Conservation (phyloP, 768 basidiomycete genomes). For the Auriculariales sp. region DNA sequence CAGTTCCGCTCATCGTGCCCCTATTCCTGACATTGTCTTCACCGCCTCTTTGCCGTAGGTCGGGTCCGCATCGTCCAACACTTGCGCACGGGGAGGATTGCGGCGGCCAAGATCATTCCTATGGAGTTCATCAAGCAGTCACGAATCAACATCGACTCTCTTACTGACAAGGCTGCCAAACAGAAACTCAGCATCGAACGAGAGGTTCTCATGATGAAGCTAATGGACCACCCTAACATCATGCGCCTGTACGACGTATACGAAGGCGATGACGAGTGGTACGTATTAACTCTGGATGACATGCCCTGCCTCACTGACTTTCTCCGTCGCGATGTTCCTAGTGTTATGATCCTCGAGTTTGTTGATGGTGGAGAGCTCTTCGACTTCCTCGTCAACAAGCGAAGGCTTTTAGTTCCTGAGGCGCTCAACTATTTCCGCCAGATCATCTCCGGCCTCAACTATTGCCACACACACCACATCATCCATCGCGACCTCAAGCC, state of each 20-base stretch:
- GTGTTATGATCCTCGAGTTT: slow-evolving; percentile 78
- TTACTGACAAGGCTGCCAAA: slow-evolving; percentile 63
- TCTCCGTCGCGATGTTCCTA: slow-evolving; percentile 7
- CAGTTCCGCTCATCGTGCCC: not conserved
- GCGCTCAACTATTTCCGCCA: slow-evolving; percentile 84
- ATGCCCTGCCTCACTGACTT: not conserved
- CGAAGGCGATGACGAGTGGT: slow-evolving; percentile 83
- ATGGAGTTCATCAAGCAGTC: slow-evolving; percentile 55
- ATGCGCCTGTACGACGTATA: slow-evolving; percentile 93
- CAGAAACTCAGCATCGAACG: slow-evolving; percentile 71
- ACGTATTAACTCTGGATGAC: slow-evolving; percentile 16
- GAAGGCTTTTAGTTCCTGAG: slow-evolving; percentile 53
- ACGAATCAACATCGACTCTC: slow-evolving; percentile 48
- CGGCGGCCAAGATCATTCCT: slow-evolving; percentile 89
- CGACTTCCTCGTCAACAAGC: slow-evolving; percentile 74
- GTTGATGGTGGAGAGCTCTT: slow-evolving; percentile 91
- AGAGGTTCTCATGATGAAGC: slow-evolving; percentile 96
- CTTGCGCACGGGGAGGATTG: slow-evolving; percentile 74
- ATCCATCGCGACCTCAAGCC: slow-evolving; percentile 91
- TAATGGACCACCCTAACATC: slow-evolving; percentile 89
- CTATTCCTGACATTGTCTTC: not conserved
- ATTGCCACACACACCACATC: slow-evolving; percentile 89
- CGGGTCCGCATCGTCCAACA: slow-evolving; percentile 84
- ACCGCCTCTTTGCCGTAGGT: slow-evolving; percentile 30
- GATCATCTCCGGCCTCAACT: slow-evolving; percentile 81